Percentiles rank a stretch among this genome's conserved stretches.
Evolutionary conservation across 148 eudicot species (phyloP).

Genomic region (Mesembryanthemum crystallinum): DNA sequence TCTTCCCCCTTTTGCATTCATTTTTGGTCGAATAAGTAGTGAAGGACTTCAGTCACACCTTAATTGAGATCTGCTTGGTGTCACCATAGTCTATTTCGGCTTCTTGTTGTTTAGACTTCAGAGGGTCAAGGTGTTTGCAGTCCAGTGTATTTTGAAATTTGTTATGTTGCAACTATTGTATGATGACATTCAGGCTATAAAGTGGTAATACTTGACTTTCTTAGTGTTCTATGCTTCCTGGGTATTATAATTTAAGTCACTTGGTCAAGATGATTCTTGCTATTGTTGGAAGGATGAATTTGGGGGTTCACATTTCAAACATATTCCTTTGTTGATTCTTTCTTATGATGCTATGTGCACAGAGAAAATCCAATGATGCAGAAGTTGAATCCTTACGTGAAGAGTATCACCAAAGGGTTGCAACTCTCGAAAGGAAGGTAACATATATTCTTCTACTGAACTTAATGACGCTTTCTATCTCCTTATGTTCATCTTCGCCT

Average conservation of each 20-base stretch:
- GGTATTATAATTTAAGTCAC: background rate
- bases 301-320: no score
- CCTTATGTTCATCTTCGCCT: background rate
- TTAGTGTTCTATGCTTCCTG: background rate
- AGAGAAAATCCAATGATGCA: slow-evolving; percentile 87
- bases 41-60: background rate
- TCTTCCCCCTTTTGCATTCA: background rate
- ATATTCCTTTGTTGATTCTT: no score
- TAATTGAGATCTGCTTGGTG: no score
- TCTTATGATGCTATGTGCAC: slow-evolving; percentile 19
- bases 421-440: slow-evolving; percentile 95
- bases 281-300: background rate
- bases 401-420: slow-evolving; percentile 92
- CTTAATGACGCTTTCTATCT: background rate
- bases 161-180: no score
- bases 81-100: no score
- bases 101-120: no score
- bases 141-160: no score
- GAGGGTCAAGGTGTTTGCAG: no score
- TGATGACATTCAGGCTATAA: no score
- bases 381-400: slow-evolving; percentile 91
- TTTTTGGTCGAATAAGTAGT: background rate
- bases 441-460: slow-evolving; percentile 9
- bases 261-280: background rate
- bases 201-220: no score